These are phyloP conservation scores for Flaveria trinervia DNA, from an alignment of 129 eudicot species.

Conservation along the genomic window DNA sequence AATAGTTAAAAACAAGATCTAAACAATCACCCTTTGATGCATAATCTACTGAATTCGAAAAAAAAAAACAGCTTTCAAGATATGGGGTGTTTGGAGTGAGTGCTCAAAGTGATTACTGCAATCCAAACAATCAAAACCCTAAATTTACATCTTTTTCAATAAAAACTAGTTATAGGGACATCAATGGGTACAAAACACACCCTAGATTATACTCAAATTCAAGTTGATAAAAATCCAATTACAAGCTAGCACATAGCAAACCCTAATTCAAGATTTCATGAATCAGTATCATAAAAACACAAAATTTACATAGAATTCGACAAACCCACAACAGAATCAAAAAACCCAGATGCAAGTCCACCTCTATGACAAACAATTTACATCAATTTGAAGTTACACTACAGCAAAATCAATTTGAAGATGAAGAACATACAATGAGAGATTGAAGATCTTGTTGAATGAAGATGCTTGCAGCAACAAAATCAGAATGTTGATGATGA, in stretches of 20 bases:
- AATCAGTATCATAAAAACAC: conserved; percentile 5
- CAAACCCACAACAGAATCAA: background rate
- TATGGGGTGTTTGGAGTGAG: background rate
- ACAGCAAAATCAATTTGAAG: background rate
- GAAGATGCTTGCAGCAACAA: background rate
- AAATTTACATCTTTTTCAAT: background rate
- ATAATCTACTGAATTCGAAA: background rate
- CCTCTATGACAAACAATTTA: background rate
- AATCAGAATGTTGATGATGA: conserved; percentile 10
- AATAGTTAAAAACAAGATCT: background rate
- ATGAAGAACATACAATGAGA: conserved; percentile 27
- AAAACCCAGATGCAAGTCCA: conserved; percentile 4
- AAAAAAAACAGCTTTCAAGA: background rate
- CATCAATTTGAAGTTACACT: background rate
- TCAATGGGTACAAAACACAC: conserved; percentile 20
- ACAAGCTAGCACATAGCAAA: background rate
- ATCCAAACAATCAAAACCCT: conserved; percentile 4
- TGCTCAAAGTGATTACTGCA: background rate
- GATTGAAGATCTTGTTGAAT: conserved; percentile 16
- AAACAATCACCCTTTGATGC: background rate
- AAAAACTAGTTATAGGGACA: background rate
- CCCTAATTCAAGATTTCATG: conserved; percentile 13
- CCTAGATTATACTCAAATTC: background rate
- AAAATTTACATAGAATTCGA: background rate
- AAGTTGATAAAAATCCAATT: background rate